A percentile compares a stretch with the other conserved stretches of the same genome.
These are phyloP conservation scores for Picochlorum sp. DNA, from an alignment of 139 green algal species.

Conservation along the genomic window DNA sequence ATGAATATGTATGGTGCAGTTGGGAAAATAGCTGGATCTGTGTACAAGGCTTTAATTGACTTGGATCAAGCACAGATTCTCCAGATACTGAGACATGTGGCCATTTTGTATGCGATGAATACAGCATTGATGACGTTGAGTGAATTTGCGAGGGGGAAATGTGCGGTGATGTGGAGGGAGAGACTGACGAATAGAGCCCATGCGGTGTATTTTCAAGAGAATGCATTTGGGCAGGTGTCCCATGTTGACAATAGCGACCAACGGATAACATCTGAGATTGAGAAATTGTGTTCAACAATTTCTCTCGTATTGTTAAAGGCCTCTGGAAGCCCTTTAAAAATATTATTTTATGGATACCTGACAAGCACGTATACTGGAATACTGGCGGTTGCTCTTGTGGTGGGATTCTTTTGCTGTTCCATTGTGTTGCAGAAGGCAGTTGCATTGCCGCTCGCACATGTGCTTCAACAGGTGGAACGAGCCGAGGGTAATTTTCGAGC, in stretches of 20 bases:
- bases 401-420: constrained; percentile 37
- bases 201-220: constrained; percentile 18
- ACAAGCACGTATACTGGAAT: constrained; percentile 31
- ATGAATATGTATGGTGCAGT: constrained; percentile 17
- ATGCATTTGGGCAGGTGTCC: constrained; percentile 11
- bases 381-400: constrained; percentile 18
- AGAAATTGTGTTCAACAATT: constrained; percentile 22
- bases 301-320: constrained; percentile 10
- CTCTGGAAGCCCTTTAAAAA: constrained; percentile 30
- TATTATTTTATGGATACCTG: constrained; percentile 28
- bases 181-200: constrained; percentile 19
- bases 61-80: not conserved
- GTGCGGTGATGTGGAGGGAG: constrained; percentile 22
- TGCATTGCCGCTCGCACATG: constrained; percentile 33
- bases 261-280: constrained; percentile 58
- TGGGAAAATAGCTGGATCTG: constrained; percentile 36
- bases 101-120: constrained; percentile 16
- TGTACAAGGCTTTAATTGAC: constrained; percentile 33
- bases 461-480: constrained; percentile 42
- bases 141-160: constrained; percentile 5
- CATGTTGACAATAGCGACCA: constrained; percentile 77
- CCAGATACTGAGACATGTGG: constrained; percentile 12
- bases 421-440: constrained; percentile 32
- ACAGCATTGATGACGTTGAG: not conserved
- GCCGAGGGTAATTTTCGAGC: constrained; percentile 43